Conservation (phyloP, 306 rosid species). For the Oxytropis ochrocephala region DNA sequence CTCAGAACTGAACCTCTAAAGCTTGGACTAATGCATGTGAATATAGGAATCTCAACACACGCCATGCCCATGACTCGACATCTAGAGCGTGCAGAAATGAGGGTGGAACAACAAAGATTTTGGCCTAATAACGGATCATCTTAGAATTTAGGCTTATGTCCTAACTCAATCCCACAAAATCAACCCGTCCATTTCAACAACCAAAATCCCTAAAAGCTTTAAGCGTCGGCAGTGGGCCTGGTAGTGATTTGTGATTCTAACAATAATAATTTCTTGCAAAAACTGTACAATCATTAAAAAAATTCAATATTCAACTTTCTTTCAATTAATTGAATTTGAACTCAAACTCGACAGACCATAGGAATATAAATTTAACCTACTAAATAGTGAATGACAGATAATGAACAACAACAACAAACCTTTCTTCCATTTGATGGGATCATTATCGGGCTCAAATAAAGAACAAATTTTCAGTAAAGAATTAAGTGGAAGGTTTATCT, state of each 20-base stretch:
- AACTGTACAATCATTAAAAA: neutral
- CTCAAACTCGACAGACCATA: neutral
- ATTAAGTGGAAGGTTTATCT: neutral
- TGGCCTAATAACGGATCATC: no score
- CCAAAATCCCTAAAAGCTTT: neutral
- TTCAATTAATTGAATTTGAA: constrained; percentile 9
- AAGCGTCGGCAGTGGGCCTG: neutral
- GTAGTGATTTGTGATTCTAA: constrained; percentile 1
- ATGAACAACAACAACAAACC: constrained; percentile 2
- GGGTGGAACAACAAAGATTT: no score
- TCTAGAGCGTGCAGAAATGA: no score
- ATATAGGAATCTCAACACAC: no score
- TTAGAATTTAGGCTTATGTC: no score
- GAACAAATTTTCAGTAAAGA: neutral
- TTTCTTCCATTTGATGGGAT: neutral
- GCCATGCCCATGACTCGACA: no score
- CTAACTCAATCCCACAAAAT: no score
- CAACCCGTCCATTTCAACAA: neutral
- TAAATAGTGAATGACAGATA: neutral
- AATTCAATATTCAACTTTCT: constrained; percentile 1
- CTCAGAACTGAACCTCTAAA: no score
- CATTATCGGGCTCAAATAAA: neutral
- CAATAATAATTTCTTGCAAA: neutral
- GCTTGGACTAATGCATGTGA: no score
- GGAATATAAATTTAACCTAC: constrained; percentile 4